A percentile compares a stretch with the other conserved stretches of the same genome.
Evolutionary conservation across 306 rosid species (phyloP).

Genomic region (Rosa persica): DNA sequence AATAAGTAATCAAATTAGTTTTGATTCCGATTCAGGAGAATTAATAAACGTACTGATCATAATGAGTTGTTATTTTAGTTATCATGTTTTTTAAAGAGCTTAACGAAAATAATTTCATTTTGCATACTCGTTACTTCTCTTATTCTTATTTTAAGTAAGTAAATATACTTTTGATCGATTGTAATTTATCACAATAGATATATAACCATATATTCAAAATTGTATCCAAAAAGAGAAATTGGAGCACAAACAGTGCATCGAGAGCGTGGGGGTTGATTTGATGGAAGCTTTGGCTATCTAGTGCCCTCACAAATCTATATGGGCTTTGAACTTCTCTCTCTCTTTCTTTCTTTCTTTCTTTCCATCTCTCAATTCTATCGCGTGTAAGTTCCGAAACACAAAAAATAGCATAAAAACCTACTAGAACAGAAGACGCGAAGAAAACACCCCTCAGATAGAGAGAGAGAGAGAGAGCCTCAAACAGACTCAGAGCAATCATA

Average conservation of each 20-base stretch:
- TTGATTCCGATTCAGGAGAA: neutral
- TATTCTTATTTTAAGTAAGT: too few species aligned
- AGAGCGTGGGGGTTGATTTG: conserved; percentile 14
- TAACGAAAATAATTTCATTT: neutral
- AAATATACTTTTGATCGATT: too few species aligned
- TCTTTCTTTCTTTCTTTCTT: neutral
- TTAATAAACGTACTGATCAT: neutral
- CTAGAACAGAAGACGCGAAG: neutral
- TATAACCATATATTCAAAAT: neutral
- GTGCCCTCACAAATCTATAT: neutral
- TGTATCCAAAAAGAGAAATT: neutral
- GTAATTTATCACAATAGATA: neutral
- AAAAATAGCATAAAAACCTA: neutral
- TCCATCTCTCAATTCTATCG: conserved; percentile 20
- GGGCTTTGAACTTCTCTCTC: neutral
- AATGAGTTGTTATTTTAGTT: neutral
- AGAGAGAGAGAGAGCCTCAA: conserved; percentile 1
- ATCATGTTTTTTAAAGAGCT: neutral
- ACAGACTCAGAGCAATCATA: neutral
- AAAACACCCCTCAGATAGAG: neutral
- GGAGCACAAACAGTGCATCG: neutral
- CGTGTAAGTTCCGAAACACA: conserved; percentile 38
- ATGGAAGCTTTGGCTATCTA: neutral
- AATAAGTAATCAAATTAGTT: neutral
- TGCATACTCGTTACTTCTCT: too few species aligned